Conservation (phyloP, 192 early-diverging fungal genomes). For the Funneliformis mosseae region DNA sequence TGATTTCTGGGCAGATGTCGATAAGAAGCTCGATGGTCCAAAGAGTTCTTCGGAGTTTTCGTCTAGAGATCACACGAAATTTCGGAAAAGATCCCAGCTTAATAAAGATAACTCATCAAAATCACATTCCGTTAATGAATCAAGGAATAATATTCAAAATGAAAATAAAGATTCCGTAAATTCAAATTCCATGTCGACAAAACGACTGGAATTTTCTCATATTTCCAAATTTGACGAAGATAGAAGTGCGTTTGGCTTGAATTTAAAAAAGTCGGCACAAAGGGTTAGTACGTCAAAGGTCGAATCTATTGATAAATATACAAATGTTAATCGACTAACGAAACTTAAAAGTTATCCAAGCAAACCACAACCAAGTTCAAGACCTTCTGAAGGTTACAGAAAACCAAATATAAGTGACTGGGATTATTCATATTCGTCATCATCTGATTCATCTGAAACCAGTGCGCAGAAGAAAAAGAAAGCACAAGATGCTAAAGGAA, state of each 20-base stretch:
- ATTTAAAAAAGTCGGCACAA: neutral
- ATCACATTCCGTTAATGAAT: neutral
- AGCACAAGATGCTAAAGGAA: neutral
- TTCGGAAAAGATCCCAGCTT: neutral
- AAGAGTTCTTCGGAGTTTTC: neutral
- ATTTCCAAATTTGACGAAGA: neutral
- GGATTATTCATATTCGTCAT: constrained; percentile 22
- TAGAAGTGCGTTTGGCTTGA: neutral
- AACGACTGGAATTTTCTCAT: neutral
- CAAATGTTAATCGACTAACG: neutral
- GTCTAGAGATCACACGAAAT: neutral
- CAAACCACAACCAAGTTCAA: neutral
- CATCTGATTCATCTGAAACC: neutral
- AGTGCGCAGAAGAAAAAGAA: neutral
- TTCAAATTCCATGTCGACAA: neutral
- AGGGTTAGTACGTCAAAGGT: neutral
- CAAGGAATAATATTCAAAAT: neutral
- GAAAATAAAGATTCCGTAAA: neutral
- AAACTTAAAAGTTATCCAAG: neutral
- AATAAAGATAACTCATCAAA: neutral
- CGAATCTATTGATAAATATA: neutral
- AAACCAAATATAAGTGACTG: constrained; percentile 18
- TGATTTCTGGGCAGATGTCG: neutral
- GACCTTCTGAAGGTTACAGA: neutral
- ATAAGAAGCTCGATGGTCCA: neutral